Base-by-base conservation (phyloP, 179 eudicot genomes). In the Carnegiea gigantea region DNA sequence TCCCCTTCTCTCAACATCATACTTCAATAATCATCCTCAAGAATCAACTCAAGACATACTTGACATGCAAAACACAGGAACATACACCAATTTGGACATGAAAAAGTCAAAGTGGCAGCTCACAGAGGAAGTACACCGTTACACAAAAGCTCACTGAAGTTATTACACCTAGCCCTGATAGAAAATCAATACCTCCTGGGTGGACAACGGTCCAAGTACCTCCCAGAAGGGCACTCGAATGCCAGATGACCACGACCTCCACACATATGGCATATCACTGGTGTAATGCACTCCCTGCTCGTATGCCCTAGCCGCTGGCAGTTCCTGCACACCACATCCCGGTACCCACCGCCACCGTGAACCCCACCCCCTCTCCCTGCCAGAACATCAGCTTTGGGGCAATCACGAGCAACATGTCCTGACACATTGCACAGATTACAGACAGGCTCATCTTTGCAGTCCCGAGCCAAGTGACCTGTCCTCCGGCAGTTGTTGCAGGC, bases 401-500 rank as follows among this genome's bases (percentile, higher is more conserved):
- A 93, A 49, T 75, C 89, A 83, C 91, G 88, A 18, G 91, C 90
- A 18, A 93, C 85, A 30, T 93, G 98, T 11, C 98, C 98, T 1
- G 91, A 86, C 76, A 92, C 78, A 73, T 93, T 93, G 78, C 98
- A 93, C 79, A 85, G 60, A 77, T 92, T 93, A 90, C 98, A 92
- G 46, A 92, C 85, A 0, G 95, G 97, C 40, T 92, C 91, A 49
- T 92, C 90, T 38, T 82, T 86, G 80, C 98, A 93, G 40, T 92
- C 98, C 7, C 95, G 95, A 9, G 92, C 94, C 33, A 92, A 84
- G 83, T 93, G 98, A 40, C 94, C 98, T 7, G 90, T 88, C 85
- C 87, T 90, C 90, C 98, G 86, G 46, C 98, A 93, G 87, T 93
- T 92, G 89, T 92, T 93, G 92, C 98, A 93, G 14, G 95, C 98